Base-by-base conservation (phyloP, 306 rosid species). In the Citrullus mucosospermus region DNA sequence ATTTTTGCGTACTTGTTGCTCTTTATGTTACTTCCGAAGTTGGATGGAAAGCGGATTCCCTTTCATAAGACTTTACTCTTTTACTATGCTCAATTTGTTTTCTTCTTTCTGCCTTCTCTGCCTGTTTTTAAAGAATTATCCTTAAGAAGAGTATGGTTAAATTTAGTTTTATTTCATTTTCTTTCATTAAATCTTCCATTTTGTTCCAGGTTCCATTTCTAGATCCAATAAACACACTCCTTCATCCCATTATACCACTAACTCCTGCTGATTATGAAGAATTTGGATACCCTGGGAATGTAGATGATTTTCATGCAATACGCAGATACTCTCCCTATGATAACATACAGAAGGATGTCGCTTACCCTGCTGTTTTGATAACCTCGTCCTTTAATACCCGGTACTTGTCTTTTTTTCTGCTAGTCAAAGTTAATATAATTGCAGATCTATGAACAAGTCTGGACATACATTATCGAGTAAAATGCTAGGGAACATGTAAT, bases 241-340 rank as follows among this genome's bases (percentile, higher is more conserved):
- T 88, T 78, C 63, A 89, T 87, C 99, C 99, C 34, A 87, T 91
- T 83, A 84, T 96, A 80, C 97, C 98, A 51, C 92, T 90, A 46
- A 80, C 77, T 14, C 91, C 96, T 22, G 84, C 53, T 53, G 99
- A 96, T 75, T 91, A 88, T 43, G 93, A 96, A 82, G 98, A 96
- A 83, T 96, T 96, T 84, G 99, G 99, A 75, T 91, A 90, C 88
- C 99, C 96, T 25, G 85, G 88, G 59, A 89, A 92, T 79, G 82
- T 83, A 8, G 83, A 88, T 81, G 99, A 96, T 83, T 96, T 95
- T 89, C 89, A 78, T 79, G 91, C 97, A 48, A 92, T 92, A 62
- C 90, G 88, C 59, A 84, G 85, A 58, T 92, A 86, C 84, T 92
- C 98, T 88, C 97, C 98, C 17, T 95, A 91, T 51, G 98, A 92